Evolutionary conservation across 177 flowering plant genomes (phyloP).

Genomic region (Telopea speciosissima): DNA sequence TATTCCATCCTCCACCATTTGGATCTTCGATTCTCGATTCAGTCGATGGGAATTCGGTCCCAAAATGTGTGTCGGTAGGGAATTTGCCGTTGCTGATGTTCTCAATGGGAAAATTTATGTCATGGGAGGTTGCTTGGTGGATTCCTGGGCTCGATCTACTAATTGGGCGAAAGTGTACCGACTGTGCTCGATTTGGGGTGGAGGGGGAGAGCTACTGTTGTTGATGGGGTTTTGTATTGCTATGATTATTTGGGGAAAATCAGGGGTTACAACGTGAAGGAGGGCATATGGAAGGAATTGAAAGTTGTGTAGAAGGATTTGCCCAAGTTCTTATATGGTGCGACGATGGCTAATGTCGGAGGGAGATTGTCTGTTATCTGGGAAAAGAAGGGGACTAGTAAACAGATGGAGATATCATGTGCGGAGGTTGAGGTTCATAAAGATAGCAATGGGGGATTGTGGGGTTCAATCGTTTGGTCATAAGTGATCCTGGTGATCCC

Average conservation of each 20-base stretch:
- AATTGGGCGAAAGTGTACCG: constrained; percentile 62
- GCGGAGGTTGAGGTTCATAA: constrained; percentile 48
- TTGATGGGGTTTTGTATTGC: no score
- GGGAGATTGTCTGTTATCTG: constrained; percentile 57
- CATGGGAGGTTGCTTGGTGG: constrained; percentile 64
- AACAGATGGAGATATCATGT: constrained; percentile 42
- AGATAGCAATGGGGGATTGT: constrained; percentile 29
- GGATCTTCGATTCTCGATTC: constrained; percentile 58
- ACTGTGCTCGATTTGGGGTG: constrained; percentile 62
- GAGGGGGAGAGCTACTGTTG: constrained; percentile 75
- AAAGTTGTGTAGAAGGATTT: constrained; percentile 41
- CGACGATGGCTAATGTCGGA: constrained; percentile 53
- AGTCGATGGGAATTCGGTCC: constrained; percentile 54
- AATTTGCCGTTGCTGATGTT: constrained; percentile 67
- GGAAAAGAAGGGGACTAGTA: constrained; percentile 37
- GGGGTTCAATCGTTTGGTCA: constrained; percentile 44
- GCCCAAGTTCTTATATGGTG: constrained; percentile 52
- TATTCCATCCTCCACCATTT: constrained; percentile 38
- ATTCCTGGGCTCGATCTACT: constrained; percentile 42
- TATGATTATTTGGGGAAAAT: no score
- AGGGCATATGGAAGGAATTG: no score
- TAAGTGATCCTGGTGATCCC: constrained; percentile 32
- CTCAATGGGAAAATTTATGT: constrained; percentile 44
- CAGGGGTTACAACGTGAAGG: no score
- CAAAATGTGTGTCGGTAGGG: constrained; percentile 58